A percentile compares a stretch with the other conserved stretches of the same genome.
phyloP scores from a whole-genome alignment of 768 basidiomycete species.

The Pholiota microspora region DNA sequence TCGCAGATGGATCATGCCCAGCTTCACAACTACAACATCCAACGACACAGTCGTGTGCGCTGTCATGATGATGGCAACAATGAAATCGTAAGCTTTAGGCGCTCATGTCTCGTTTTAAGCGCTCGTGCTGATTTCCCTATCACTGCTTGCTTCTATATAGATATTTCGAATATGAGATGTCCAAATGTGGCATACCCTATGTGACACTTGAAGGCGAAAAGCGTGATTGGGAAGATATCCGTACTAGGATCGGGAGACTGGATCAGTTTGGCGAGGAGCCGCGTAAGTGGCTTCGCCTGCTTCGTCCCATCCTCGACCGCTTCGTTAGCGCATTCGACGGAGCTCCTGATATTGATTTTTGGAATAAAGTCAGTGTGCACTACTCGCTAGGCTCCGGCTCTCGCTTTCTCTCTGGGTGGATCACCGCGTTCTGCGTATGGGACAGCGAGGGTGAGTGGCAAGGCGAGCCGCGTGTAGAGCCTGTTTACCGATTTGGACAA shows the following conservation, averaged over 20 bases:
- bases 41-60: conserved; percentile 36
- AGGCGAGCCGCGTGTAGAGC: neutral
- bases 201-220: conserved; percentile 42
- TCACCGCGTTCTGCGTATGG: conserved; percentile 23
- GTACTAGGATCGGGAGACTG: conserved; percentile 35
- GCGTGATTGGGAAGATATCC: conserved; percentile 36
- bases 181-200: conserved; percentile 38
- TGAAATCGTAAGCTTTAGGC: conserved; percentile 29
- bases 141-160: conserved; percentile 1
- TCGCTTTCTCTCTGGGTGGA: conserved; percentile 29
- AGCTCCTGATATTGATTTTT: conserved; percentile 32
- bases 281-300: conserved; percentile 34
- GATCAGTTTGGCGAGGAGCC: conserved; percentile 31
- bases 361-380: conserved; percentile 30
- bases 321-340: conserved; percentile 36
- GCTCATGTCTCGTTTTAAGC: neutral
- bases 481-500: neutral
- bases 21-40: conserved; percentile 42
- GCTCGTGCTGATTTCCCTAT: neutral
- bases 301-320: conserved; percentile 35
- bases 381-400: conserved; percentile 19
- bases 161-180: conserved; percentile 35
- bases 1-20: conserved; percentile 38
- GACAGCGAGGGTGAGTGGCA: conserved; percentile 11
- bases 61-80: conserved; percentile 39